Evolutionary conservation across 306 rosid species (phyloP), one percentile per base, ranked within the genome.

Genomic region (Quercus berberidifolia): DNA sequence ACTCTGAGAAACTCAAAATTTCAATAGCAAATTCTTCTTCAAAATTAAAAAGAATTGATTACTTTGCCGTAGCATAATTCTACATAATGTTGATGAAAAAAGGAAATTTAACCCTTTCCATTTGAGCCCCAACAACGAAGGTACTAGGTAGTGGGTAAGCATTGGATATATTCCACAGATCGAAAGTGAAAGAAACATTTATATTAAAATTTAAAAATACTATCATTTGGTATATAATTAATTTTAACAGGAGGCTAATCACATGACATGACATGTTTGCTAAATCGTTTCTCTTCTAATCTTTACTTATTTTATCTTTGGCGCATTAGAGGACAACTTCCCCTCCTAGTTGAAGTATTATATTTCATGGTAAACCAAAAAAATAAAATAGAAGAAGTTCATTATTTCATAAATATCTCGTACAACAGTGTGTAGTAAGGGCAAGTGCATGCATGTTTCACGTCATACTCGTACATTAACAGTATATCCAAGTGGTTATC

Each of bases 271-370:
- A 73, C 46, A 35, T 52, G 30, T 28, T 49, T 23, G 18, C 54
- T 73, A 68, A 60, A 74, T 55, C 33, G 60, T 8, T 41, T 41
- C 54, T 49, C 17, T 12, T 49, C 54, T 58, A 21, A 62, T 14
- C 35, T 58, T 15, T 54, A 68, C 31, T 70, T 56, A 49, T 65
- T 7, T 28, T 43, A 4, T 43, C 58, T 78, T 73, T 55, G 74
- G 18, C 1, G 17, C 73, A 82, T 30, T 13, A 18, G 14, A 68
- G 51, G 74, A 14, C 85, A 89, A 76, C 74, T 81, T 74, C 83
- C 23, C 18, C 49, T 70, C 59, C 76, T 14, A 77, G 68, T 77
- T 77, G 79, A 74, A 60, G 60, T 83, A 41, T 69, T 80, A 21
- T 41, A 74, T 49, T 49, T 12, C 54, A 49, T 13, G 1, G 54